Evolutionary conservation across 257 asterid genomes (phyloP), one percentile per base, ranked within the genome.

Genomic region (Ehretia macrophylla): DNA sequence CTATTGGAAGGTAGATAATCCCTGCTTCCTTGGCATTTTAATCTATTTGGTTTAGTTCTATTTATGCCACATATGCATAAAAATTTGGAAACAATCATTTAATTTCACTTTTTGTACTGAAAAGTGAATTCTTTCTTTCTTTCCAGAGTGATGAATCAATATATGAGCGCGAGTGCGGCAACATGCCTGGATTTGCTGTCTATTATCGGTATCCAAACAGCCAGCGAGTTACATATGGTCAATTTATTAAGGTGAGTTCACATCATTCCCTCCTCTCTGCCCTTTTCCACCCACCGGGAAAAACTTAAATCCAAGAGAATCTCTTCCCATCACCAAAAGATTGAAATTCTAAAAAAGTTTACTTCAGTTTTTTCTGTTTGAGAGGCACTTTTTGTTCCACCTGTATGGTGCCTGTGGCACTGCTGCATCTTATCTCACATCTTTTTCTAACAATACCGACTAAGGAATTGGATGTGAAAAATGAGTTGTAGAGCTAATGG

Each of bases 151-250:
- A 89, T 71, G 97, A 86, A 82, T 76, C 93, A 55, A 67, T 89
- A 72, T 93, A 93, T 60, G 99, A 89, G 80, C 87, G 90, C 20
- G 99, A 93, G 79, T 93, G 99, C 44, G 97, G 99, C 67, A 89
- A 86, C 82, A 93, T 86, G 99, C 99, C 99, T 9, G 99, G 99
- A 38, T 93, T 93, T 80, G 99, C 99, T 53, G 93, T 93, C 59
- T 93, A 93, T 72, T 93, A 93, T 66, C 81, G 97, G 79, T 89
- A 85, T 70, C 99, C 99, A 51, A 85, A 93, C 75, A 89, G 97
- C 75, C 94, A 93, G 76, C 99, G 99, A 22, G 99, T 93, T 45
- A 85, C 95, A 20, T 93, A 89, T 67, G 81, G 90, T 65, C 97
- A 93, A 64, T 93, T 93, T 81, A 85, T 93, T 64, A 93, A 85